phyloP scores from a whole-genome alignment of 106 monocot genomes.

The Dendrobium officinale region DNA sequence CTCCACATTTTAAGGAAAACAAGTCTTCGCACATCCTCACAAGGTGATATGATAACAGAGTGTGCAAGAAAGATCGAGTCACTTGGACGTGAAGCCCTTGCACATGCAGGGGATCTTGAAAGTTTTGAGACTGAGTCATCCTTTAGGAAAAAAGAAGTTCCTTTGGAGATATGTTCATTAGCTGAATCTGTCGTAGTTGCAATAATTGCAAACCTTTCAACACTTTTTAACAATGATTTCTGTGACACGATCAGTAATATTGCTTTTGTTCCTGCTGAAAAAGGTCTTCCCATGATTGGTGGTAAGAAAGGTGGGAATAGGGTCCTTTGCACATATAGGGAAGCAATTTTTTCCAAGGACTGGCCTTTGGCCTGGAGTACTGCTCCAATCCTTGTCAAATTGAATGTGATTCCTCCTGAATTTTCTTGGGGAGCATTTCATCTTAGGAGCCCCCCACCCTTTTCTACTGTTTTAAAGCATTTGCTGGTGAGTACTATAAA shows the following conservation, averaged over 20 bases:
- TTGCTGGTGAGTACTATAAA: conserved; percentile 49
- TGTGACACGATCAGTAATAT: conserved; percentile 71
- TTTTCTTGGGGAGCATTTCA: conserved; percentile 89
- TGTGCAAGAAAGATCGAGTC: conserved; percentile 83
- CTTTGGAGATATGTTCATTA: conserved; percentile 64
- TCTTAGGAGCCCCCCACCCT: conserved; percentile 82
- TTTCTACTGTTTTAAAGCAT: conserved; percentile 83
- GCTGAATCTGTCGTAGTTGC: conserved; percentile 71
- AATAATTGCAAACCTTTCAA: conserved; percentile 69
- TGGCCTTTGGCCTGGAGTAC: conserved; percentile 97
- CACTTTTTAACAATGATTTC: conserved; percentile 69
- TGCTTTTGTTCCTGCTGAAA: conserved; percentile 90
- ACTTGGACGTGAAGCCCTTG: conserved; percentile 50
- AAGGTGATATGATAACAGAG: conserved; percentile 66
- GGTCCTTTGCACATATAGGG: conserved; percentile 64
- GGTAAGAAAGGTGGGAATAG: conserved; percentile 89
- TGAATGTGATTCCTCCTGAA: conserved; percentile 84
- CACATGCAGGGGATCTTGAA: conserved; percentile 21
- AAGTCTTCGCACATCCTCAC: conserved; percentile 67
- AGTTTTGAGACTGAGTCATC: conserved; percentile 56
- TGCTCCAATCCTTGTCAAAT: conserved; percentile 72
- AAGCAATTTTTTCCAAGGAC: conserved; percentile 79
- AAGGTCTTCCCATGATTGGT: conserved; percentile 85
- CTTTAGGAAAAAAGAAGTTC: conserved; percentile 31
- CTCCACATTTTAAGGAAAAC: conserved; percentile 72